phyloP scores from a whole-genome alignment of 345 rosid genomes.

The Rubroshorea leprosula region DNA sequence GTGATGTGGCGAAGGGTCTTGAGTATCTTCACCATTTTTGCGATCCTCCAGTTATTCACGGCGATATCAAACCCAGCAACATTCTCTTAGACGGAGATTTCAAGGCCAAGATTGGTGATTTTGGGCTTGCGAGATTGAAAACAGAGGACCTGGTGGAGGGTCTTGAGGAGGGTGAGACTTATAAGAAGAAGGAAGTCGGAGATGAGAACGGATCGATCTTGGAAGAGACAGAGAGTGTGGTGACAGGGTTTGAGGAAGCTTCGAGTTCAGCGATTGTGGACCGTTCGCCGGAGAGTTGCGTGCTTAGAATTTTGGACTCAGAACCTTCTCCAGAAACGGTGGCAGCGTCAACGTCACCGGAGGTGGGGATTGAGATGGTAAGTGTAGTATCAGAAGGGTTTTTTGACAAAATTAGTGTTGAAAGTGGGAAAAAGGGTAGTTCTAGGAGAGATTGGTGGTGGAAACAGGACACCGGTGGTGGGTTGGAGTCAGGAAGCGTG shows the following conservation, averaged over 20 bases:
- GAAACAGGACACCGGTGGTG: slow-evolving; percentile 67
- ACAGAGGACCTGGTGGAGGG: slow-evolving; percentile 34
- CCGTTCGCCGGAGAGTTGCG: no score
- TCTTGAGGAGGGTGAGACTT: slow-evolving; percentile 23
- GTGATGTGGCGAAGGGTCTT: slow-evolving; percentile 70
- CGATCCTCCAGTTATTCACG: slow-evolving; percentile 58
- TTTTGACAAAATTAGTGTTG: slow-evolving; percentile 36
- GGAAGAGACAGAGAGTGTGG: slow-evolving; percentile 57
- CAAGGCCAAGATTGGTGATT: slow-evolving; percentile 66
- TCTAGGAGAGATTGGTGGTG: slow-evolving; percentile 70
- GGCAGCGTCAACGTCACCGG: no score
- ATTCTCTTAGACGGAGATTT: slow-evolving; percentile 46
- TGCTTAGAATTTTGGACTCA: no score
- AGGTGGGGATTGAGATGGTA: slow-evolving; percentile 35
- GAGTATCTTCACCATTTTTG: slow-evolving; percentile 63
- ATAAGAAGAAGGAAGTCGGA: slow-evolving; percentile 5
- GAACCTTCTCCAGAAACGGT: no score
- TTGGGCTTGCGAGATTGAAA: slow-evolving; percentile 67
- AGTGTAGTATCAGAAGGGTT: slow-evolving; percentile 33
- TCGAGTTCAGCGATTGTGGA: no score
- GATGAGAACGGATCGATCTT: slow-evolving; percentile 61
- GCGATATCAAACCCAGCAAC: slow-evolving; percentile 70
- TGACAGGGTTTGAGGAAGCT: slow-evolving; percentile 53
- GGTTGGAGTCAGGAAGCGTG: slow-evolving; percentile 49
- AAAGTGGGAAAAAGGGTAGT: slow-evolving; percentile 33